phyloP scores from a whole-genome alignment of 495 filamentous ascomycete species.

The Penicillium argentinense region DNA sequence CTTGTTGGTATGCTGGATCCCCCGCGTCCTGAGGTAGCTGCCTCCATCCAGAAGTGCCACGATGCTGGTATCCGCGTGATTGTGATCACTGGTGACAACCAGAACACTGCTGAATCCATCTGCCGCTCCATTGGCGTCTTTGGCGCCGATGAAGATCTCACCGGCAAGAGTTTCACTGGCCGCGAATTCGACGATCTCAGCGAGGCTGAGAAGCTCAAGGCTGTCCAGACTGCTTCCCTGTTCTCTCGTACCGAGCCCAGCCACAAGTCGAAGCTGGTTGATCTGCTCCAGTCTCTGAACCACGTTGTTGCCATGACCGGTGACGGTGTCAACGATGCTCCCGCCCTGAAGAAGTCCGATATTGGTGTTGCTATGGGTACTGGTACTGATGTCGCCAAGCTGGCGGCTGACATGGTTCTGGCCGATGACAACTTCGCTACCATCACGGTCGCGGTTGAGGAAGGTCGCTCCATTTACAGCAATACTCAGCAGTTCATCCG shows the following conservation, averaged over 20 bases:
- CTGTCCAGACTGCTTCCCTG: constrained; percentile 80
- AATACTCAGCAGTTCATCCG: constrained; percentile 99
- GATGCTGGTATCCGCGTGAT: constrained; percentile 94
- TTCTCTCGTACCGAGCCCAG: constrained; percentile 97
- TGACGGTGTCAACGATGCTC: constrained; percentile 98
- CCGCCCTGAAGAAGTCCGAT: constrained; percentile 96
- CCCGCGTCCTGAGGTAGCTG: constrained; percentile 88
- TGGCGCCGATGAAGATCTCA: constrained; percentile 74
- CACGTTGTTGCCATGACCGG: constrained; percentile 99
- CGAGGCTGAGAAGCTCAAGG: constrained; percentile 74
- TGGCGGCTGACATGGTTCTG: constrained; percentile 98
- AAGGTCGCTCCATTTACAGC: constrained; percentile 98
- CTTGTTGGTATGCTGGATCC: constrained; percentile 97
- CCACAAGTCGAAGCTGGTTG: constrained; percentile 95
- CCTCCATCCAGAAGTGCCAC: constrained; percentile 83
- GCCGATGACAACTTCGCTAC: constrained; percentile 99
- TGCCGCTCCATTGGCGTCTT: constrained; percentile 97
- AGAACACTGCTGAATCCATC: constrained; percentile 95
- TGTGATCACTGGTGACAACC: constrained; percentile 98
- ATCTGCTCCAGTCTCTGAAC: constrained; percentile 87
- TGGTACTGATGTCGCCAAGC: constrained; percentile 94
- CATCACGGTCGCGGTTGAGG: constrained; percentile 93
- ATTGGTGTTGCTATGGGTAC: constrained; percentile 99
- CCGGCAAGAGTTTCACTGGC: constrained; percentile 92
- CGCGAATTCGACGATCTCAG: constrained; percentile 89